phyloP scores from a whole-genome alignment of 768 basidiomycete species.

The Clavulina sp. region DNA sequence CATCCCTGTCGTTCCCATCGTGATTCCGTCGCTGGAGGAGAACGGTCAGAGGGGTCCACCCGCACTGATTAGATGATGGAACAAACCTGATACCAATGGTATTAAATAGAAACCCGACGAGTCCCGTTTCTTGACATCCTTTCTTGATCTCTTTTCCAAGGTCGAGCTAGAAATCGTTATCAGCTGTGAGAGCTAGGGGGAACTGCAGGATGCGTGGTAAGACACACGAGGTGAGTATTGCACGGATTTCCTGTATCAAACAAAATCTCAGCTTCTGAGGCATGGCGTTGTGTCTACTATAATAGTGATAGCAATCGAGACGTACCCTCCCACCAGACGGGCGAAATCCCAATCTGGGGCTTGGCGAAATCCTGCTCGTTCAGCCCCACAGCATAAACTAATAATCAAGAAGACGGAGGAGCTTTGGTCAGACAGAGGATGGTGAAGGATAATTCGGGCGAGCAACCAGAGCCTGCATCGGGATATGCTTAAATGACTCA shows the following conservation, averaged over 20 bases:
- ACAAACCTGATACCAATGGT: constrained; percentile 66
- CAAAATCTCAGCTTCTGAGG: no score
- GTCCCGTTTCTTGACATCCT: constrained; percentile 62
- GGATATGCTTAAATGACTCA: constrained; percentile 23
- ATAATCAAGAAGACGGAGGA: neutral
- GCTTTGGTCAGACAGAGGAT: constrained; percentile 1
- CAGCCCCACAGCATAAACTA: constrained; percentile 66
- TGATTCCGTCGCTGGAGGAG: constrained; percentile 54
- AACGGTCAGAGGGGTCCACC: neutral
- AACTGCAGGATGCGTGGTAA: constrained; percentile 3
- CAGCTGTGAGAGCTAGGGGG: constrained; percentile 2
- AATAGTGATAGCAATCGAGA: constrained; percentile 7
- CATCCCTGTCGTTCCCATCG: constrained; percentile 80
- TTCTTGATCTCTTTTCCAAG: constrained; percentile 65
- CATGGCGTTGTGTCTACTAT: no score
- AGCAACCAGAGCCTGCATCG: neutral
- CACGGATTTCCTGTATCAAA: constrained; percentile 54
- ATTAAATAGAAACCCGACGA: constrained; percentile 70
- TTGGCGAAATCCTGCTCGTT: constrained; percentile 69
- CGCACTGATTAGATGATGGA: constrained; percentile 3
- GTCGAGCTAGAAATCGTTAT: constrained; percentile 36
- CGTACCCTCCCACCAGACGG: constrained; percentile 86
- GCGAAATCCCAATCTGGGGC: constrained; percentile 80
- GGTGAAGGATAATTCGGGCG: neutral
- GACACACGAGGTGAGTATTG: constrained; percentile 59